phyloP scores from a whole-genome alignment of 1,284 basidiomycete genomes.

The Taiwanofungus camphoratus region DNA sequence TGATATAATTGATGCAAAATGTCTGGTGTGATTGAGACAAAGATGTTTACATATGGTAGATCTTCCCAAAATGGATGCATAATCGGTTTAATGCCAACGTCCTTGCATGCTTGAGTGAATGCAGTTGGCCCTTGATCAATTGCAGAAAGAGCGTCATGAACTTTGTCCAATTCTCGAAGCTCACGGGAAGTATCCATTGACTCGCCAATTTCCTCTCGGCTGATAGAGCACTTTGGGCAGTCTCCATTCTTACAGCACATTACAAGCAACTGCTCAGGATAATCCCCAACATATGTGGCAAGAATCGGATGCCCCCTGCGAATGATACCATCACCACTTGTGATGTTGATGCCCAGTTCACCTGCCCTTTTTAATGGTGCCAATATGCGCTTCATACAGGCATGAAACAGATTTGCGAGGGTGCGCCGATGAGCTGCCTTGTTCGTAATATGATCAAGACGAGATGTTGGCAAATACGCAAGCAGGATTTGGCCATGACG shows the following conservation, averaged over 20 bases:
- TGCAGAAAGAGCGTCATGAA: neutral
- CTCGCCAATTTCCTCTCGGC: neutral
- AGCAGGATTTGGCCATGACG: constrained; percentile 29
- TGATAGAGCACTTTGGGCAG: constrained; percentile 4
- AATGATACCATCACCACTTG: constrained; percentile 13
- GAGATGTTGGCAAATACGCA: constrained; percentile 31
- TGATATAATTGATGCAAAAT: constrained; percentile 18
- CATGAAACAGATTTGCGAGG: constrained; percentile 18
- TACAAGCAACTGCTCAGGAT: constrained; percentile 21
- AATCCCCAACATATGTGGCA: constrained; percentile 18
- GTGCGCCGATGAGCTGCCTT: constrained; percentile 5
- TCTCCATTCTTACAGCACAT: constrained; percentile 8
- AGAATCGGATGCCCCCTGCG: constrained; percentile 18
- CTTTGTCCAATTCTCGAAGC: neutral
- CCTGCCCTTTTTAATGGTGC: constrained; percentile 11
- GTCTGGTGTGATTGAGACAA: constrained; percentile 29
- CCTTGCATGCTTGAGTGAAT: neutral
- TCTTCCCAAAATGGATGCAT: constrained; percentile 31
- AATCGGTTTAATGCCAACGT: constrained; percentile 7
- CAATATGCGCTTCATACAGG: constrained; percentile 17
- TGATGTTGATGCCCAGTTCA: constrained; percentile 13
- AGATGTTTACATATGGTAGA: constrained; percentile 30
- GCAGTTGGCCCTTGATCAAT: neutral
- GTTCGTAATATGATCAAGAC: constrained; percentile 22
- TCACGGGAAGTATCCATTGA: neutral